Evolutionary conservation across 1,139 yeast species (phyloP), one percentile per base, ranked within the genome.

Genomic region (Sporopachydermia cereana): DNA sequence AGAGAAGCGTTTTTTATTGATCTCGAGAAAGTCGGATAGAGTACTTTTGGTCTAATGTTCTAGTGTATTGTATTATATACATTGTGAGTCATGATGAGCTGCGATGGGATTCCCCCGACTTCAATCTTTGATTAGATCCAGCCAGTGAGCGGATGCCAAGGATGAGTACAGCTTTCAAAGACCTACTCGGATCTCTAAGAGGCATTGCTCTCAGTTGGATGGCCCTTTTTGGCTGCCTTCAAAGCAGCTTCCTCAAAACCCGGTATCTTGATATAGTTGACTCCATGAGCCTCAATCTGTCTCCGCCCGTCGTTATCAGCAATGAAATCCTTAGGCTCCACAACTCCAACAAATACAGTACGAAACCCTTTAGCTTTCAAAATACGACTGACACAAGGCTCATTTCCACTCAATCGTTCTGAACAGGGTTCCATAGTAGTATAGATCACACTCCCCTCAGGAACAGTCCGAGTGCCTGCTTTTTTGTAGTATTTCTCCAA

Each of bases 341-440:
- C 60, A 1, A 88, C 94, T 1, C 98, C 98, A 3, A 91, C 96
- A 63, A 84, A 88, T 36, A 89, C 89, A 0, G 91, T 75, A 29
- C 69, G 71, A 48, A 91, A 81, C 2, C 69, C 66, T n/a, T 61
- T 54, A 2, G 78, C 61, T 2, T 63, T 67, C 41, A 86, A 57
- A 7, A 91, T 79, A 39, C 97, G 71, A 50, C 88, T 89, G 2
- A 78, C 79, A 62, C 99, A 91, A 0, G 98, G 96, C 45, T 71
- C 58, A 54, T 89, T 89, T 0, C 98, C 98, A 60, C 96, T 88
- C 36, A 91, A 67, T 47, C 99, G 69, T 48, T 76, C 74, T 2
- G 95, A 80, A 59, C 99, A 93, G 0, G 99, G 99, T 57, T 93
- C 99, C 98, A 93, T 93, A 0, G 97, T 85, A 0, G 98, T 91